Base-by-base conservation (phyloP, 257 asterid species). In the Gentiana dahurica region DNA sequence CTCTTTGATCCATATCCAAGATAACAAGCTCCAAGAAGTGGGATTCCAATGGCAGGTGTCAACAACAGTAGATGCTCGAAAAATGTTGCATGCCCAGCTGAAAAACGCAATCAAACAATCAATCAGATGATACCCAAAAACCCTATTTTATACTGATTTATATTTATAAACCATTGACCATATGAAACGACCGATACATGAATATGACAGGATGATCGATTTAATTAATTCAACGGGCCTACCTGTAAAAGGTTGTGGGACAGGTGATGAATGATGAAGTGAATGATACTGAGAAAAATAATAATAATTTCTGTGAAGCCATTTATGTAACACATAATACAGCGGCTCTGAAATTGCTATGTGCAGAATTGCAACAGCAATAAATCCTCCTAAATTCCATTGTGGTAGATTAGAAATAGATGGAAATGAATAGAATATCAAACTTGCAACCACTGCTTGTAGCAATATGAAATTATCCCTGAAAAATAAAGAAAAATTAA, bases 391-490 rank as follows among this genome's bases (percentile, higher is more conserved):
- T 53, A 54, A 59, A 76, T 80, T 68, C 95, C 95, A 90, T 0
- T 55, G 3, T 24, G 95, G 81, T 37, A 72, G 37, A 60, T 66
- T 52, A 33, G 58, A 75, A 51, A 64, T 60, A n/a, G 51, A 50
- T 32, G 85, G 83, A 48, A 73, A 80, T 46, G 57, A 55, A 72
- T 69, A 68, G 52, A 71, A 38, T 57, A 75, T 68, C 53, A 87
- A 36, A 38, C 76, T 79, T 54, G 78, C 83, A 41, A 77, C 72
- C 5, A 77, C 46, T 3, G 89, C 95, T 75, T 90, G 95, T 57
- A 90, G 89, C 34, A 86, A 54, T 24, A 90, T 64, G 59, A 90
- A 86, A 60, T 86, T 90, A 51, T 90, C 97, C 95, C 97, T 90
- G 78, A n/a, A 24, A 48, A 35, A 38, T 24, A 45, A 1, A 45